Evolutionary conservation across 768 basidiomycete species (phyloP), one percentile per base, ranked within the genome.

Genomic region (Collybia mongolica): DNA sequence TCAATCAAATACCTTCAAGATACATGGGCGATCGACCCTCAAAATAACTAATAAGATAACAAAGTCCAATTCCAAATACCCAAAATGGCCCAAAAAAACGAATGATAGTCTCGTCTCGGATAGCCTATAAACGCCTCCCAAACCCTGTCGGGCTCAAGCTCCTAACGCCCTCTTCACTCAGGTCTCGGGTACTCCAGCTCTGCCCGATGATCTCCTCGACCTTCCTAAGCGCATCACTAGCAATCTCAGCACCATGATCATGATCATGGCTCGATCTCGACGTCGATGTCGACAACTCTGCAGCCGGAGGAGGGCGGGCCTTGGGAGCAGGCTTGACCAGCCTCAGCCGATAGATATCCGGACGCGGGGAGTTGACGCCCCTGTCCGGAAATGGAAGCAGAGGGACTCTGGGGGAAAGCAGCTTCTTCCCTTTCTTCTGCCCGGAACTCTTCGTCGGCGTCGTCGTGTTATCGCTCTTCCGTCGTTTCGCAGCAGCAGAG

Each of bases 131-230:
- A 11, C 37, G 15, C 46, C 52, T 58, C 22, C 62, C 64, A 40
- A 65, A 60, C 2, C 52, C 57, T 14, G 53, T 62, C 22, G 61
- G 61, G 35, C 62, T 64, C n/a, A 64, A 46, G 23, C 52, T 47
- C 51, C 52, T 48, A n/a, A 57, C 49, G n/a, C 43, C 62, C 37
- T 55, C 54, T 19, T 53, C 51, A 20, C 40, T 51, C 46, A 63
- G 9, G 2, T 61, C 63, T 2, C 69, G 54, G 18, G 65, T 54
- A 24, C 58, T 65, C 64, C 73, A 70, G 6, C 75, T 67, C 47
- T 52, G 59, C 18, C 63, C 59, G 24, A 76, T 59, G 18, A 75
- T 71, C 17, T 67, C 62, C 24, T 69, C 68, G 2, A 76, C 70
- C 43, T 54, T 66, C 49, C 44, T 55, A 15, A 72, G 47, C 46